Evolutionary conservation across 2,329 filamentous ascomycete species (phyloP), one percentile per base, ranked within the genome.

Genomic region (Macrophomina phaseolina): DNA sequence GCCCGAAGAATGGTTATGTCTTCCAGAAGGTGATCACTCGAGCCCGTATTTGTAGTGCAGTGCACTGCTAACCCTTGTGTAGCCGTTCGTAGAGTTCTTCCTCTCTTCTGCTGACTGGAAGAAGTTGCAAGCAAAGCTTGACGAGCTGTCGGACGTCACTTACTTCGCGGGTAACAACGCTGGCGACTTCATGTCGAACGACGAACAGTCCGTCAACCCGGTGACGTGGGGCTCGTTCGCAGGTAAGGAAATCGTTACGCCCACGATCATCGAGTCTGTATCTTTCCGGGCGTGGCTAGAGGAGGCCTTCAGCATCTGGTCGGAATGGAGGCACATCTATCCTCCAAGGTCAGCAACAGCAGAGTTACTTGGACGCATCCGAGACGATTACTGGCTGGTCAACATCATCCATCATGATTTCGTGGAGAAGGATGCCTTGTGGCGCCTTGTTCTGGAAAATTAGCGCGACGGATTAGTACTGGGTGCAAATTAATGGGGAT

Each of bases 191-290:
- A 83, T 89, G 67, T 91, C 91, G 14, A 92, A 78, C 6, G 79
- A 82, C 53, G 80, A 89, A 0, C 87, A 91, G 69, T 78, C 82
- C 73, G 94, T 96, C 36, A 97, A 98, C 75, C 93, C 94, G 0
- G 95, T 99, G 1, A 99, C 95, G 0, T 98, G 94, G 94, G 94
- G 94, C 62, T 92, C 93, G 0, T 98, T 98, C 80, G 91, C 92
- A 0, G 93, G 93, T 49, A 97, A 97, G 81, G 94, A 98, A 79
- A 98, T 98, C 75, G 87, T 97, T 67, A 97, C 94, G 28, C 94
- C 94, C 3, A 98, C 94, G 1, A 98, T 98, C 75, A 97, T 98
- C 73, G 94, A 98, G 77, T 92, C 94, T 72, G 92, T 97, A 62
- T 95, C 91, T 76, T 98, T 98, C 84, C 86, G 89, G 69, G 93